Conservation (phyloP, 2,329 filamentous ascomycete species). For the Diaporthe sp. region DNA sequence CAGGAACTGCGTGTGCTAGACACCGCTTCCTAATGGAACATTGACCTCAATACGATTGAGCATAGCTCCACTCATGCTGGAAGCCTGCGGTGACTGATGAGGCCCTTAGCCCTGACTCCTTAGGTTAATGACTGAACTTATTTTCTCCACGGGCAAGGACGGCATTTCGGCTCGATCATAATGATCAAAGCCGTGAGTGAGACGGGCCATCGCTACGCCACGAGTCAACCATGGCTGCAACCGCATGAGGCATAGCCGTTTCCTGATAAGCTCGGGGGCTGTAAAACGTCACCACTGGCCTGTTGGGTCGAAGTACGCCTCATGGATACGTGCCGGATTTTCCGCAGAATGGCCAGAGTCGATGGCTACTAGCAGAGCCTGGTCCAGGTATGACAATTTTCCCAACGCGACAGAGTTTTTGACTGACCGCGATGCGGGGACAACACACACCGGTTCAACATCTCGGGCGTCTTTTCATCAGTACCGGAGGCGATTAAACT, state of each 20-base stretch:
- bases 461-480: background rate
- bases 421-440: background rate
- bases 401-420: background rate
- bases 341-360: too few species aligned
- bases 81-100: background rate
- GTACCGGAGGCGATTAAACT: background rate
- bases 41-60: background rate
- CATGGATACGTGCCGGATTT: background rate
- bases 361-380: too few species aligned
- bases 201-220: background rate
- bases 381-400: too few species aligned
- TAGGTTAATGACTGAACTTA: too few species aligned
- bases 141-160: background rate
- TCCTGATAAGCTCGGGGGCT: background rate
- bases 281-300: too few species aligned
- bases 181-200: background rate
- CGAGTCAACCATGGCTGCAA: conserved; percentile 6
- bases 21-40: background rate
- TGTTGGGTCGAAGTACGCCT: background rate
- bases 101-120: background rate
- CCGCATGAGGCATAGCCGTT: background rate
- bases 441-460: background rate
- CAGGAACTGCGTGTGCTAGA: background rate
- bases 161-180: background rate
- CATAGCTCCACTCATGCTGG: background rate